phyloP scores from a whole-genome alignment of 768 basidiomycete species.

The Boletus insuetus region DNA sequence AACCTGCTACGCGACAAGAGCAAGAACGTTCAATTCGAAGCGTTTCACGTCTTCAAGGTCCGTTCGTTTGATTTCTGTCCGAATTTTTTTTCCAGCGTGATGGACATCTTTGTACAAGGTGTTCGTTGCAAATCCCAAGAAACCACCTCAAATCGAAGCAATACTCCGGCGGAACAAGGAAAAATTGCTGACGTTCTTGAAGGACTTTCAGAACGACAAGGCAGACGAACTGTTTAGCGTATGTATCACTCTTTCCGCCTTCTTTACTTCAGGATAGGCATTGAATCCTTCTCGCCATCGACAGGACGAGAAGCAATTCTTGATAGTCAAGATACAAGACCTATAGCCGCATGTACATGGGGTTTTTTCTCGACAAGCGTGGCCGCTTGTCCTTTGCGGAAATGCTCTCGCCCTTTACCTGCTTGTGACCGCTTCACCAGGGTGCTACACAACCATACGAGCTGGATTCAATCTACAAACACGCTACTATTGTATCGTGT shows the following conservation, averaged over 20 bases:
- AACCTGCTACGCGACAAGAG: slow-evolving; percentile 96
- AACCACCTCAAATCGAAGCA: slow-evolving; percentile 89
- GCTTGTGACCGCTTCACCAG: too few species aligned
- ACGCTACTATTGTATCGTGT: too few species aligned
- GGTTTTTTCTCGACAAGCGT: too few species aligned
- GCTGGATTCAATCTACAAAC: too few species aligned
- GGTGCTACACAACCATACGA: too few species aligned
- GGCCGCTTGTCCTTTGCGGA: too few species aligned
- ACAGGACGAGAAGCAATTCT: slow-evolving; percentile 92
- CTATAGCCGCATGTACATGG: slow-evolving; percentile 48
- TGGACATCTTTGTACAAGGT: slow-evolving; percentile 53
- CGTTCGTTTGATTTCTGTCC: slow-evolving; percentile 13
- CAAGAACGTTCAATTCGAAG: slow-evolving; percentile 99
- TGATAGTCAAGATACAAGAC: slow-evolving; percentile 86
- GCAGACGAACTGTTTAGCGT: slow-evolving; percentile 97
- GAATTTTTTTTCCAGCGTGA: not conserved
- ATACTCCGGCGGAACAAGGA: slow-evolving; percentile 94
- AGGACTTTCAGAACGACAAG: slow-evolving; percentile 96
- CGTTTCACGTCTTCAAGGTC: slow-evolving; percentile 99
- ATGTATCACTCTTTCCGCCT: slow-evolving; percentile 18
- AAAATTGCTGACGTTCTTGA: slow-evolving; percentile 89
- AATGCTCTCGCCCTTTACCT: too few species aligned
- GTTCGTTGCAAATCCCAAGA: slow-evolving; percentile 99
- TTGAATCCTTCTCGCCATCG: not conserved
- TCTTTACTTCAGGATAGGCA: not conserved